phyloP scores from a whole-genome alignment of 148 eudicot genomes.

The Chenopodium album region DNA sequence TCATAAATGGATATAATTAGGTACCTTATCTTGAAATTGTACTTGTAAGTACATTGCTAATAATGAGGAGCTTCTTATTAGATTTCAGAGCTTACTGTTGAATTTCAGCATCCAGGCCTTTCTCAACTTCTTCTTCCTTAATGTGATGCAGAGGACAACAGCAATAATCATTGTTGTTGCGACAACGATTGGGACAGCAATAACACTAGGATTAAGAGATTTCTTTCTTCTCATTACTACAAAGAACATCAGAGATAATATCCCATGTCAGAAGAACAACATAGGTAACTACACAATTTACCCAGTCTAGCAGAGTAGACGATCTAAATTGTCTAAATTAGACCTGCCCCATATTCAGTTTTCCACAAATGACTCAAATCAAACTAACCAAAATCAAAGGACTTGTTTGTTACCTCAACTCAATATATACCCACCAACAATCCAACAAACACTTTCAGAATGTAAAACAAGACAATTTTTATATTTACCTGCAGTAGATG shows the following conservation, averaged over 20 bases:
- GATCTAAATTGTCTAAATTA: not conserved
- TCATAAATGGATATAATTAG: not conserved
- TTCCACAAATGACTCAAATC: not conserved
- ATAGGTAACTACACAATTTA: not conserved
- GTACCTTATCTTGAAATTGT: not conserved
- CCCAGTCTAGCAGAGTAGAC: not conserved
- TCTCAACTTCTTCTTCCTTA: constrained; percentile 15
- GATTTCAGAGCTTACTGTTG: constrained; percentile 19
- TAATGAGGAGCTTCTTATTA: not conserved
- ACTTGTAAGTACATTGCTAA: too few relatives aligned
- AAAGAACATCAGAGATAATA: not conserved
- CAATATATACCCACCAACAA: not conserved
- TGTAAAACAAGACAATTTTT: not conserved
- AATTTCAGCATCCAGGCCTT: constrained; percentile 18
- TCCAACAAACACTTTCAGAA: not conserved
- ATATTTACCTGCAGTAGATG: constrained; percentile 16
- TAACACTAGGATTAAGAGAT: constrained; percentile 8
- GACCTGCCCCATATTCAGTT: not conserved
- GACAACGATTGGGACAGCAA: constrained; percentile 19
- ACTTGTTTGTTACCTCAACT: not conserved
- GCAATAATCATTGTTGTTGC: not conserved
- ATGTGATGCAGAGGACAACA: constrained; percentile 8
- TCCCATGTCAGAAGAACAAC: not conserved
- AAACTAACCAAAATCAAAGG: not conserved
- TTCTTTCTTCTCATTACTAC: constrained; percentile 18